Evolutionary conservation across 805 yeast genomes (phyloP).

Genomic region (Kluyveromyces wickerhamii): DNA sequence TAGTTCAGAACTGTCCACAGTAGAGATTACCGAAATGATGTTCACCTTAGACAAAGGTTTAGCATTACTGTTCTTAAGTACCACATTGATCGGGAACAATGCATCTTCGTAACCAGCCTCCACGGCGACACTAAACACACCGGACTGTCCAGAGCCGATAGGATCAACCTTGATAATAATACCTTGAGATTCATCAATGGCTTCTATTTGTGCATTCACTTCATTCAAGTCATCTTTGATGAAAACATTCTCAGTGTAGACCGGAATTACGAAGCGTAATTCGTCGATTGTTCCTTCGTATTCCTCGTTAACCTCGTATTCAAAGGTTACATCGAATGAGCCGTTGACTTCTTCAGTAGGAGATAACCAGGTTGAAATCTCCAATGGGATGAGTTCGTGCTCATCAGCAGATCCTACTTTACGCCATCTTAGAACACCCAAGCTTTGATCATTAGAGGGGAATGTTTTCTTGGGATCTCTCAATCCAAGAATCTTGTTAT

Average conservation of each 20-base stretch:
- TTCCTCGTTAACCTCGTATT: constrained; percentile 62
- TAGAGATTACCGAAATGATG: constrained; percentile 43
- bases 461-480: constrained; percentile 73
- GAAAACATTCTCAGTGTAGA: constrained; percentile 46
- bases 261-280: constrained; percentile 53
- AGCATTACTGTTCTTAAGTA: constrained; percentile 44
- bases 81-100: constrained; percentile 79
- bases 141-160: constrained; percentile 47
- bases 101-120: constrained; percentile 72
- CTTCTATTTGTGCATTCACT: constrained; percentile 46
- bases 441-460: constrained; percentile 84
- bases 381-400: constrained; percentile 49
- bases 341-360: constrained; percentile 47
- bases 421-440: constrained; percentile 93
- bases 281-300: constrained; percentile 41
- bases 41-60: constrained; percentile 57
- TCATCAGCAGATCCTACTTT: constrained; percentile 57
- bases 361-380: constrained; percentile 79
- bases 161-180: constrained; percentile 52
- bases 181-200: constrained; percentile 56
- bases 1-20: constrained; percentile 46
- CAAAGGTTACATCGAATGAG: constrained; percentile 69
- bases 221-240: constrained; percentile 43
- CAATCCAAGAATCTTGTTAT: constrained; percentile 53
- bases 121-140: constrained; percentile 72